A percentile compares a stretch with the other conserved stretches of the same genome.
Evolutionary conservation across 2,329 filamentous ascomycete genomes (phyloP).

Genomic region (Beauveria brongniartii): DNA sequence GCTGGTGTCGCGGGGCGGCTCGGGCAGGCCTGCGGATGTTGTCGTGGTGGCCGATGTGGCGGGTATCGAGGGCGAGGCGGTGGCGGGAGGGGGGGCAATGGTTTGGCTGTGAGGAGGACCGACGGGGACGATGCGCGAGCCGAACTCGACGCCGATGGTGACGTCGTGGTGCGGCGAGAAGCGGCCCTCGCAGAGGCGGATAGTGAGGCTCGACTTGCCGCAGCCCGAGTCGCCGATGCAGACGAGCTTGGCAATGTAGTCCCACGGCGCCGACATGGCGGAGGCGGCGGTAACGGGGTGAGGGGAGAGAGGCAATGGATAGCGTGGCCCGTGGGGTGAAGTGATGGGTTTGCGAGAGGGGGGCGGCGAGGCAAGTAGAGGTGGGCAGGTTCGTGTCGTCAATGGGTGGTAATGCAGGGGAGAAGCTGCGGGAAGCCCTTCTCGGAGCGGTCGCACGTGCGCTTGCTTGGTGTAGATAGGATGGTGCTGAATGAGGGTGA

Average conservation of each 20-base stretch:
- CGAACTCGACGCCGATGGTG: conserved; percentile 94
- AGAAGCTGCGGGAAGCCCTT: not conserved
- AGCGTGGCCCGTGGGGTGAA: too few species aligned
- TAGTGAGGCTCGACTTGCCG: conserved; percentile 89
- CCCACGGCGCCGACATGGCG: conserved; percentile 69
- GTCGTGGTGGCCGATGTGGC: conserved; percentile 1
- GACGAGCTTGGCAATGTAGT: conserved; percentile 98
- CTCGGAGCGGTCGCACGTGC: not conserved
- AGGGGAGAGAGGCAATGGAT: too few species aligned
- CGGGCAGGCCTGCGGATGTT: conserved; percentile 36
- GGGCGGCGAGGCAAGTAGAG: too few species aligned
- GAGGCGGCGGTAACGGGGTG: not conserved
- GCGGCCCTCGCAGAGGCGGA: conserved; percentile 91
- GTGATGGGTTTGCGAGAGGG: too few species aligned
- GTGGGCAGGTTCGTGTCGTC: not conserved
- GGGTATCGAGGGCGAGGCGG: conserved; percentile 15
- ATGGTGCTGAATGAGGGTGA: too few species aligned
- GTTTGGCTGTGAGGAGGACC: conserved; percentile 64
- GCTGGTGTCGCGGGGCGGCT: conserved; percentile 38
- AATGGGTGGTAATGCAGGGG: not conserved
- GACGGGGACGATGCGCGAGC: conserved; percentile 84
- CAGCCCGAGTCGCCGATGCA: conserved; percentile 95
- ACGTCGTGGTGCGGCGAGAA: conserved; percentile 94
- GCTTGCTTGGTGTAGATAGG: not conserved
- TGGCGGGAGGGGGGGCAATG: conserved; percentile 18